Evolutionary conservation across 2,329 filamentous ascomycete genomes (phyloP), one percentile per base, ranked within the genome.

Genomic region (Celoporthe dispersa): DNA sequence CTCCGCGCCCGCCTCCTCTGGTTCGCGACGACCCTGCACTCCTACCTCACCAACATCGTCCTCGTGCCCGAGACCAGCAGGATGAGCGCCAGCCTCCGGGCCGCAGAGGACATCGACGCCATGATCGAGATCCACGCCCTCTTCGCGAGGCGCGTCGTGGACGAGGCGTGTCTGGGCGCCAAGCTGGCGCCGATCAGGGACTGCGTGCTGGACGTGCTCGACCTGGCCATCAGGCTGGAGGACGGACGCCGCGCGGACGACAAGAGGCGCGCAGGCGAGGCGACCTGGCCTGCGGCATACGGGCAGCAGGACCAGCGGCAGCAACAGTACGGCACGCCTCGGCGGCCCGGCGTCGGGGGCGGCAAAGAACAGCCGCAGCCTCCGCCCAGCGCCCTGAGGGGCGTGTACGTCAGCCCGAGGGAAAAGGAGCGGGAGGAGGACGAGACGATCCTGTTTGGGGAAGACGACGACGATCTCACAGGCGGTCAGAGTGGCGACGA

Each of bases 21-120:
- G 91, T 95, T 97, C 79, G 87, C 88, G 73, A 91, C 90, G 73
- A 88, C 87, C 0, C 76, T 97, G 1, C 91, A 93, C 75, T 90
- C 90, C 11, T 96, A 97, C 76, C 81, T 97, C 5, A 90, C 90
- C 3, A 91, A 89, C 22, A 85, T 94, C 1, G 92, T 94, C 1
- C 84, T 97, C 0, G 86, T 85, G 0, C 87, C 89, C 0, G 84
- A 89, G 31, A 87, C 85, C 1, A 76, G 79, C 2, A 82, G 84
- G 39, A 86, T 98, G 82, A 81, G 82, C 7, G 77, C 79, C 2
- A 82, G 85, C 0, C 84, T 98, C 66, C 79, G 81, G 19, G 80
- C 82, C 7, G 89, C 93, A 0, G 84, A 86, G 35, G 93, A 95
- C 74, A 88, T 98, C 12, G 94, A 98, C 77, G 87, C 87, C 35